These are phyloP conservation scores for Diplodia corticola DNA, from an alignment of 2,329 filamentous ascomycete genomes.

Conservation along the genomic window DNA sequence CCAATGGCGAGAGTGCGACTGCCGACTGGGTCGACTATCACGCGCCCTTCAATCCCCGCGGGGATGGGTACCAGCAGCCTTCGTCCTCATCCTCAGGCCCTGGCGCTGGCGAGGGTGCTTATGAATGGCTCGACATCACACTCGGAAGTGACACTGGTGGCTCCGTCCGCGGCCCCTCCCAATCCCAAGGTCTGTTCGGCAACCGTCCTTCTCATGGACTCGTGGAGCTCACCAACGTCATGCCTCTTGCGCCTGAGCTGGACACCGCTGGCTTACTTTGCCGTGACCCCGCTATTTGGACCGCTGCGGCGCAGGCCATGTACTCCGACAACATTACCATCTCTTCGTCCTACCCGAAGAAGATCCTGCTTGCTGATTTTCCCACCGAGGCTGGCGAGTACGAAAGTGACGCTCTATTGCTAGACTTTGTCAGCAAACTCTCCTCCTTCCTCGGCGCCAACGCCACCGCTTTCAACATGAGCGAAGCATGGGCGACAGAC, in stretches of 20 bases:
- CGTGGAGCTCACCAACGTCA: slow-evolving; percentile 49
- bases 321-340: slow-evolving; percentile 49
- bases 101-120: slow-evolving; percentile 48
- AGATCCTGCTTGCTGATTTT: slow-evolving; percentile 47
- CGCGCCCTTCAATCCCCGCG: slow-evolving; percentile 46
- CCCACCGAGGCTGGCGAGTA: slow-evolving; percentile 37
- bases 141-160: slow-evolving; percentile 54
- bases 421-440: slow-evolving; percentile 46
- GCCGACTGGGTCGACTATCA: slow-evolving; percentile 53
- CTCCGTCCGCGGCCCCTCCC: slow-evolving; percentile 50
- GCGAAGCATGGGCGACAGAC: slow-evolving; percentile 38
- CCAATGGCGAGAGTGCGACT: slow-evolving; percentile 50
- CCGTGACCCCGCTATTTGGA: slow-evolving; percentile 48
- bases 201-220: slow-evolving; percentile 52
- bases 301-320: slow-evolving; percentile 46
- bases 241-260: slow-evolving; percentile 50
- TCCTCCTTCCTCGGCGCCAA: slow-evolving; percentile 45
- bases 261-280: slow-evolving; percentile 52
- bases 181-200: slow-evolving; percentile 53
- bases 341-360: slow-evolving; percentile 43
- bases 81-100: slow-evolving; percentile 51
- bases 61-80: slow-evolving; percentile 49
- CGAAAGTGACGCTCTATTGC: slow-evolving; percentile 42
- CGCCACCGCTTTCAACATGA: slow-evolving; percentile 40
- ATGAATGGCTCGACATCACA: slow-evolving; percentile 53